These are phyloP conservation scores for Pythium aphanidermatum DNA, from an alignment of 352 stramenopile species.

Conservation along the genomic window DNA sequence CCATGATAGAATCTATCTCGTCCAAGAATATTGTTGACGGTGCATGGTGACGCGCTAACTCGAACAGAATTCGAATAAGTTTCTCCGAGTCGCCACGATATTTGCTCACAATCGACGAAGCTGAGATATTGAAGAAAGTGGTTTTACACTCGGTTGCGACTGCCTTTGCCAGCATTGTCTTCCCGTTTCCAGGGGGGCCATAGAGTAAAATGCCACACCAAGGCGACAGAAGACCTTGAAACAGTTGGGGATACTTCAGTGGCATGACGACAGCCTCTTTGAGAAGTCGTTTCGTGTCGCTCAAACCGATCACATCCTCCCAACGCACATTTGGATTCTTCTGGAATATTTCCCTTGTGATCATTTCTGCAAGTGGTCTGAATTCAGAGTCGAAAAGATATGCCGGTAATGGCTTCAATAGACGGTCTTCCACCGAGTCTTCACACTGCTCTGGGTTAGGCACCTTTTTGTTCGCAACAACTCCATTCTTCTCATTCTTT, in stretches of 20 bases:
- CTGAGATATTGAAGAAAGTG: constrained; percentile 88
- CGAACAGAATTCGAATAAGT: constrained; percentile 83
- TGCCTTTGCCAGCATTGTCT: constrained; percentile 86
- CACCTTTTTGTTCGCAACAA: constrained; percentile 24
- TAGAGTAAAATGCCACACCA: constrained; percentile 91
- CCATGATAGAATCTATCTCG: constrained; percentile 89
- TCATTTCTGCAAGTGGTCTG: constrained; percentile 78
- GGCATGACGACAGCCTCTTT: constrained; percentile 95
- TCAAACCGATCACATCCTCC: constrained; percentile 84
- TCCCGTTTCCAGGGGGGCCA: constrained; percentile 77
- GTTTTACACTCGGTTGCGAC: constrained; percentile 83
- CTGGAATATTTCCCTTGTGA: constrained; percentile 91
- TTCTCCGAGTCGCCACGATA: constrained; percentile 84
- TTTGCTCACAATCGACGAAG: constrained; percentile 84
- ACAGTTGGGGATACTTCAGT: constrained; percentile 93
- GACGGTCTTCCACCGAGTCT: constrained; percentile 55
- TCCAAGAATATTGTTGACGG: constrained; percentile 85
- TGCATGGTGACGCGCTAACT: constrained; percentile 72
- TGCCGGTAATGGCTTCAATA: constrained; percentile 84
- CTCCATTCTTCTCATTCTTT: constrained; percentile 4
- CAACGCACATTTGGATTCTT: constrained; percentile 88
- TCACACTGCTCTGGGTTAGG: constrained; percentile 25
- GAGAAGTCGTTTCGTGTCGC: constrained; percentile 91
- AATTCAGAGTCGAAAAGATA: constrained; percentile 87
- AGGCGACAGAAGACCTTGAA: constrained; percentile 86